These are phyloP conservation scores for Aureobasidium zeae DNA, from an alignment of 2,329 filamentous ascomycete species.

Conservation along the genomic window DNA sequence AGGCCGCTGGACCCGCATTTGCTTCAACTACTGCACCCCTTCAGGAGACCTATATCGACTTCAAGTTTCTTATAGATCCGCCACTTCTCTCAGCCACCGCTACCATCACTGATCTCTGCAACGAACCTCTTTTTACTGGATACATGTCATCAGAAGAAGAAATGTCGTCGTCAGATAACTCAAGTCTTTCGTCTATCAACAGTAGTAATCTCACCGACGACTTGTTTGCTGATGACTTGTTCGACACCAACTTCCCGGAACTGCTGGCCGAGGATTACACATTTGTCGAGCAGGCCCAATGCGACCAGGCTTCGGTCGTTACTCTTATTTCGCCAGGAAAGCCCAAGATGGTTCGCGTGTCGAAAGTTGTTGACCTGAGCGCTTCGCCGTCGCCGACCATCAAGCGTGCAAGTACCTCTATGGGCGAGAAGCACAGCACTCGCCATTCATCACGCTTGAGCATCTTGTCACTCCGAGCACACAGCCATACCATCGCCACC, in stretches of 20 bases:
- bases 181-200: conserved; percentile 19
- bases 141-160: conserved; percentile 24
- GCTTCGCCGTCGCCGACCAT: not conserved
- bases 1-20: conserved; percentile 11
- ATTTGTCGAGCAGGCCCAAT: conserved; percentile 21
- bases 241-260: conserved; percentile 20
- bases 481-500: not conserved
- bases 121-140: conserved; percentile 19
- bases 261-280: conserved; percentile 20
- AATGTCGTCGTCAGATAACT: conserved; percentile 19
- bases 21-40: conserved; percentile 10
- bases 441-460: conserved; percentile 8
- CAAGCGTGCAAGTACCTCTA: conserved; percentile 3
- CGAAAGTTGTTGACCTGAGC: conserved; percentile 2
- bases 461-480: conserved; percentile 2
- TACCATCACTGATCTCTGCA: conserved; percentile 15
- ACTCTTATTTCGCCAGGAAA: conserved; percentile 24
- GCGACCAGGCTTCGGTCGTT: conserved; percentile 23
- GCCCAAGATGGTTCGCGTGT: conserved; percentile 22
- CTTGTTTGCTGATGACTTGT: conserved; percentile 1
- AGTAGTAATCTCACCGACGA: conserved; percentile 12
- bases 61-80: conserved; percentile 7
- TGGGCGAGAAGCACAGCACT: not conserved
- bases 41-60: conserved; percentile 13
- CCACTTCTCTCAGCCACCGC: conserved; percentile 15